Evolutionary conservation across 768 basidiomycete genomes (phyloP).

Genomic region (Calocera viscosa): DNA sequence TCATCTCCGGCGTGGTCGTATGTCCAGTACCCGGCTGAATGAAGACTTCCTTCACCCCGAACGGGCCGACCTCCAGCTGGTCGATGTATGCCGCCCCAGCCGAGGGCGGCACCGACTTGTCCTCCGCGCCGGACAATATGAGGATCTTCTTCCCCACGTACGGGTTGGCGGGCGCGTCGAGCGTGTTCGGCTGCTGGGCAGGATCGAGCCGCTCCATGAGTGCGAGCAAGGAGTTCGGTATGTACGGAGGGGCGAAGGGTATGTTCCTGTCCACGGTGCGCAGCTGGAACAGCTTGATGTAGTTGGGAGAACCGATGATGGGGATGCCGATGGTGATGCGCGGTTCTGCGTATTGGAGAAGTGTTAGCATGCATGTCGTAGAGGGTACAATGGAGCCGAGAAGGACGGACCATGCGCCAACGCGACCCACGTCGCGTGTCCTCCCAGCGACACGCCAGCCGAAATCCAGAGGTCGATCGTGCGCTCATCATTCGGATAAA

Average conservation of each 20-base stretch:
- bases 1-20: conserved; percentile 49
- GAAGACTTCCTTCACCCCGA: conserved; percentile 45
- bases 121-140: conserved; percentile 52
- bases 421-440: conserved; percentile 69
- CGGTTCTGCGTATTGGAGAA: conserved; percentile 14
- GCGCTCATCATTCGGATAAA: conserved; percentile 57
- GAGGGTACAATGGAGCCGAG: background rate
- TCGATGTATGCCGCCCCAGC: conserved; percentile 46
- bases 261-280: background rate
- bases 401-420: conserved; percentile 37
- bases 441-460: conserved; percentile 69
- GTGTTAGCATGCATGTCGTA: background rate
- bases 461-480: conserved; percentile 55
- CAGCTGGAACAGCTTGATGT: conserved; percentile 5
- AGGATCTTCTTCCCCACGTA: conserved; percentile 64
- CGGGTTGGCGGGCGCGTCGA: conserved; percentile 36
- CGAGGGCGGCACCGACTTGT: conserved; percentile 56
- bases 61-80: conserved; percentile 38
- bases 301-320: conserved; percentile 20
- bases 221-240: conserved; percentile 8
- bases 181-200: conserved; percentile 32
- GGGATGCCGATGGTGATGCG: conserved; percentile 20
- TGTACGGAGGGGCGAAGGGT: background rate
- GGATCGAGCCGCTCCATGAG: conserved; percentile 38
- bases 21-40: conserved; percentile 50